phyloP scores from a whole-genome alignment of 306 rosid genomes.

The Citrullus mucosospermus region DNA sequence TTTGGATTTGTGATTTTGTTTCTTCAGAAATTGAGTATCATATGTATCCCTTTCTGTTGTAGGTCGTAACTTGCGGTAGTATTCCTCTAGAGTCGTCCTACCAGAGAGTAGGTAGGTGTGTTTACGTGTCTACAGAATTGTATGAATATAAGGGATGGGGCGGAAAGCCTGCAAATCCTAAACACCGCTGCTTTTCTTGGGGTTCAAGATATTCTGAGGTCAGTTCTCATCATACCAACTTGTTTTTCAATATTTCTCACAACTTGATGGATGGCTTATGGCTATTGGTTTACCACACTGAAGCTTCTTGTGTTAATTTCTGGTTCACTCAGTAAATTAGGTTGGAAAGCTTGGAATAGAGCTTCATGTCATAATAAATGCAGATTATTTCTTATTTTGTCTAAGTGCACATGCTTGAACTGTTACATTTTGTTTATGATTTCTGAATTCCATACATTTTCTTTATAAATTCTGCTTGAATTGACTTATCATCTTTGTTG shows the following conservation, averaged over 20 bases:
- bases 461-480: neutral
- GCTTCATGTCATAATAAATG: neutral
- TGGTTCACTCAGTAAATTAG: neutral
- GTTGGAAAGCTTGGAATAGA: neutral
- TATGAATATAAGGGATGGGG: constrained; percentile 73
- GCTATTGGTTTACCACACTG: neutral
- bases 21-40: neutral
- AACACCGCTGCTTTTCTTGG: constrained; percentile 69
- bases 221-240: constrained; percentile 16
- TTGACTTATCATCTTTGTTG: neutral
- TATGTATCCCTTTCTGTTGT: constrained; percentile 17
- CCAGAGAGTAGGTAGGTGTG: constrained; percentile 77
- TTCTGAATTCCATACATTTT: neutral
- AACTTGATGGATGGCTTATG: neutral
- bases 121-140: constrained; percentile 71
- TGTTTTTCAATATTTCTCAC: neutral
- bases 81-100: constrained; percentile 94
- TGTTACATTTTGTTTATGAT: neutral
- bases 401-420: neutral
- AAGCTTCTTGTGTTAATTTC: neutral
- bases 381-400: neutral
- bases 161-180: constrained; percentile 67
- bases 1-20: neutral
- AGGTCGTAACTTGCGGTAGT: constrained; percentile 99
- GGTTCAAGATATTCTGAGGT: constrained; percentile 84